phyloP scores from a whole-genome alignment of 2,329 filamentous ascomycete genomes.

The Paecilomyces formosus region DNA sequence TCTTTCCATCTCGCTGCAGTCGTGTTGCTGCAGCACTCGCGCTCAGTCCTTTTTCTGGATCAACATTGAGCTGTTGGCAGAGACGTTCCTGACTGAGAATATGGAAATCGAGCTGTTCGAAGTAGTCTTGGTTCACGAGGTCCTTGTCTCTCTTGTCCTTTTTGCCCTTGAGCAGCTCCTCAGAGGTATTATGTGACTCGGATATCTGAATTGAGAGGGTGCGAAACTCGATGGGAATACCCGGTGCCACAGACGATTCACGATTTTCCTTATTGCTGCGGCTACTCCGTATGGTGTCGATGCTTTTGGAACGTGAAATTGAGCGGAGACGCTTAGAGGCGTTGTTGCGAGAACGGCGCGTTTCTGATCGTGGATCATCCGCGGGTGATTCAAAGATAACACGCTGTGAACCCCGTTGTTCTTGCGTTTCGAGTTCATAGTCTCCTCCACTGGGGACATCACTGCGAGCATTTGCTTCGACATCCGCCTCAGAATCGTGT shows the following conservation, averaged over 20 bases:
- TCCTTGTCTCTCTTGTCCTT: slow-evolving; percentile 14
- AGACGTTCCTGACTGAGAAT: slow-evolving; percentile 51
- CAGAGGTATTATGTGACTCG: slow-evolving; percentile 26
- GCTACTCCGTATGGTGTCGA: slow-evolving; percentile 6
- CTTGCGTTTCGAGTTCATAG: not conserved
- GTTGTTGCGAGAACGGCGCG: not conserved
- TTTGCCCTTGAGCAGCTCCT: slow-evolving; percentile 14
- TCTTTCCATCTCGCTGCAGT: slow-evolving; percentile 57
- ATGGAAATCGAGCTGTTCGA: slow-evolving; percentile 62
- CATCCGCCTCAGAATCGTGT: not conserved
- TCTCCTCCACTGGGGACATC: not conserved
- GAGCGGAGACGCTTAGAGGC: not conserved
- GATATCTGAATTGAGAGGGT: slow-evolving; percentile 33
- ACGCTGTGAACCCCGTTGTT: not conserved
- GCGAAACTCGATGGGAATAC: slow-evolving; percentile 29
- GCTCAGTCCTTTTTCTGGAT: slow-evolving; percentile 53
- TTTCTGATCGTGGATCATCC: not conserved
- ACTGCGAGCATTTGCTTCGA: not conserved
- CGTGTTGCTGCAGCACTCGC: slow-evolving; percentile 49
- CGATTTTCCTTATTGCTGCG: slow-evolving; percentile 3
- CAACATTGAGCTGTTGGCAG: slow-evolving; percentile 53
- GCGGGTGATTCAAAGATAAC: not conserved
- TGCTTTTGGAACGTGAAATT: slow-evolving; percentile 7
- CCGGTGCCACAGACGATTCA: slow-evolving; percentile 6
- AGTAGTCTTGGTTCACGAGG: slow-evolving; percentile 39